These are phyloP conservation scores for Cubamyces lactineus DNA, from an alignment of 768 basidiomycete species.

Conservation along the genomic window DNA sequence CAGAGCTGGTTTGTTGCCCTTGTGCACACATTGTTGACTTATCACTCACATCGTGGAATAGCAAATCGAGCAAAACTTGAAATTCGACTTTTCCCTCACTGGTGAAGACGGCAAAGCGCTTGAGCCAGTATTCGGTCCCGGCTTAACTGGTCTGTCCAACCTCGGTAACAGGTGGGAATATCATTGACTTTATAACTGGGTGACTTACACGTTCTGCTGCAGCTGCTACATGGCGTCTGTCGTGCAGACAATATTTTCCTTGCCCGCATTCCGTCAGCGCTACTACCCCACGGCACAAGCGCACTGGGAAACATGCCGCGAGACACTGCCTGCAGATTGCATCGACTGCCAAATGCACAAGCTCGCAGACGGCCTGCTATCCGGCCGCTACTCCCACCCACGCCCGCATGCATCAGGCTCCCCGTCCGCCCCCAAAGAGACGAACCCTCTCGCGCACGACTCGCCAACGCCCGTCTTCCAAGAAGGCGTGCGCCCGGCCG, in stretches of 20 bases:
- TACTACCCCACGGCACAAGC: constrained; percentile 55
- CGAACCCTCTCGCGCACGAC: constrained; percentile 42
- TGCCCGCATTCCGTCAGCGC: constrained; percentile 73
- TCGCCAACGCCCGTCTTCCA: constrained; percentile 67
- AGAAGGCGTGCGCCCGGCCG: constrained; percentile 77
- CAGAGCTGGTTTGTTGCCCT: constrained; percentile 71
- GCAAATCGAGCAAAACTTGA: constrained; percentile 97
- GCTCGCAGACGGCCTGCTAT: constrained; percentile 88
- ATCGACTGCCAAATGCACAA: constrained; percentile 97
- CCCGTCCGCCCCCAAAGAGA: constrained; percentile 25
- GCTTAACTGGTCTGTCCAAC: constrained; percentile 87
- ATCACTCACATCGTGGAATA: constrained; percentile 29
- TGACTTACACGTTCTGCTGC: constrained; percentile 7
- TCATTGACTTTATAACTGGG: background rate
- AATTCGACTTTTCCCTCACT: constrained; percentile 91
- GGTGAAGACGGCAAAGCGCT: constrained; percentile 86
- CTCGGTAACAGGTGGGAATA: constrained; percentile 79
- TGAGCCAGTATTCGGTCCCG: constrained; percentile 86
- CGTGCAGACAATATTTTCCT: constrained; percentile 82
- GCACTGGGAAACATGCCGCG: constrained; percentile 68
- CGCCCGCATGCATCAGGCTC: constrained; percentile 39
- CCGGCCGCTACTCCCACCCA: constrained; percentile 85
- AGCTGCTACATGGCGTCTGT: constrained; percentile 99
- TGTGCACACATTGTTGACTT: background rate
- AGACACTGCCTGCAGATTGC: constrained; percentile 76